A percentile compares a stretch with the other conserved stretches of the same genome.
phyloP scores from a whole-genome alignment of 148 eudicot genomes.

The Diospyros kaki region DNA sequence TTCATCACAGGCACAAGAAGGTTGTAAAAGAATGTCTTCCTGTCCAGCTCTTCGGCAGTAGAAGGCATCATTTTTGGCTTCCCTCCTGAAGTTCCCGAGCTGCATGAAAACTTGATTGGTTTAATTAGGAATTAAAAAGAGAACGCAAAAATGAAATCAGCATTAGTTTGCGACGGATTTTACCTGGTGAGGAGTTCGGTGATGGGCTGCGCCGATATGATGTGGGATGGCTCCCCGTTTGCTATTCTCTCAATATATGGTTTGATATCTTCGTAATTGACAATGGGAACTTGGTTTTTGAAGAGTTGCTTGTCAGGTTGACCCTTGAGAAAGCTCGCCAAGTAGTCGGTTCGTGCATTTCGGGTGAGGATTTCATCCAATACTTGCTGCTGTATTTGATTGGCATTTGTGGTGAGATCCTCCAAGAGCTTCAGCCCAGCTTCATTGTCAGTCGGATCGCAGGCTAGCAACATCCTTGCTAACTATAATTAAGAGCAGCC shows the following conservation, averaged over 20 bases:
- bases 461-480: no score
- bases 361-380: constrained; percentile 15
- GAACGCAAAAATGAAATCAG: not conserved
- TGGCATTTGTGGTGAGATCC: constrained; percentile 18
- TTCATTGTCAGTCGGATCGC: constrained; percentile 19
- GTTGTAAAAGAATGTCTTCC: constrained; percentile 21
- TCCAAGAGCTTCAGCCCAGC: constrained; percentile 22
- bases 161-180: not conserved
- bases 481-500: no score
- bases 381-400: constrained; percentile 17
- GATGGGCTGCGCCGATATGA: constrained; percentile 23
- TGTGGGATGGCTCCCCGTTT: constrained; percentile 18
- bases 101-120: not conserved
- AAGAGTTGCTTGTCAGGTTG: constrained; percentile 2
- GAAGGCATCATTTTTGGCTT: constrained; percentile 27
- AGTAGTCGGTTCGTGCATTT: constrained; percentile 17
- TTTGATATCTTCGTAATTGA: constrained; percentile 24
- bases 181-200: constrained; percentile 27
- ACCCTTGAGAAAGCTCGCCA: constrained; percentile 15
- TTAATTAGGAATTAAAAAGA: not conserved
- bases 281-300: constrained; percentile 21
- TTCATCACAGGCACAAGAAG: constrained; percentile 25
- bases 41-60: constrained; percentile 21
- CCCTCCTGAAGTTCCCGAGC: constrained; percentile 29
- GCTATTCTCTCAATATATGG: constrained; percentile 22